phyloP scores from a whole-genome alignment of 305 asterid genomes.

The Fraxinus greggii region DNA sequence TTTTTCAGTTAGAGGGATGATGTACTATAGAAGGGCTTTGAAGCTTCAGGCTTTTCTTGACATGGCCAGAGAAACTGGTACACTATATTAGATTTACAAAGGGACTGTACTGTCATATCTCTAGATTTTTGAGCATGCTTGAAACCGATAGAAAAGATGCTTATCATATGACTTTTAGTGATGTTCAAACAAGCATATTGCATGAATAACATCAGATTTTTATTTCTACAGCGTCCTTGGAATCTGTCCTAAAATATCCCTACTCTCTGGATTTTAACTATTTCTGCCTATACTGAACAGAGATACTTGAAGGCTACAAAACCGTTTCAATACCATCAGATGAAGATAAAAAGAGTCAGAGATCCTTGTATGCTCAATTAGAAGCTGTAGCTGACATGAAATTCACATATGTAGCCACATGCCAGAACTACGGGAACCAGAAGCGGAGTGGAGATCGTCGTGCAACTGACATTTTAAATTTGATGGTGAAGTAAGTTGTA shows the following conservation, averaged over 20 bases:
- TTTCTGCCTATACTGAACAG: slow-evolving; percentile 43
- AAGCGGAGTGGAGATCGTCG: slow-evolving; percentile 96
- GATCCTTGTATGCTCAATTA: slow-evolving; percentile 82
- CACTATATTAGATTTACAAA: slow-evolving; percentile 5
- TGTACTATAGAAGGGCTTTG: slow-evolving; percentile 97
- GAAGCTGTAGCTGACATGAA: slow-evolving; percentile 99
- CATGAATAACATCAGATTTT: neutral
- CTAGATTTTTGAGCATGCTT: slow-evolving; percentile 13
- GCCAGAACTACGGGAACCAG: slow-evolving; percentile 97
- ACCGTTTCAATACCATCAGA: slow-evolving; percentile 71
- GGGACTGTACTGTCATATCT: slow-evolving; percentile 21
- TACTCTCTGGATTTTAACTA: slow-evolving; percentile 18
- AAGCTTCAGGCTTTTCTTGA: slow-evolving; percentile 99
- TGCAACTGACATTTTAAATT: slow-evolving; percentile 94
- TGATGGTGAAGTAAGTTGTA: slow-evolving; percentile 94
- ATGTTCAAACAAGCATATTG: slow-evolving; percentile 7
- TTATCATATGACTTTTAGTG: neutral
- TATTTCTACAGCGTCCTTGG: slow-evolving; percentile 1
- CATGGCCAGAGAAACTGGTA: slow-evolving; percentile 91
- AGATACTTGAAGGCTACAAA: slow-evolving; percentile 86
- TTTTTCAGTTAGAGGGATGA: slow-evolving; percentile 96
- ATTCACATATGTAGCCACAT: slow-evolving; percentile 96
- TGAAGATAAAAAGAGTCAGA: slow-evolving; percentile 90
- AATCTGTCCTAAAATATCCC: neutral
- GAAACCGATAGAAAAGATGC: neutral